phyloP scores from a whole-genome alignment of 257 asterid genomes.

The Solanum rostratum region DNA sequence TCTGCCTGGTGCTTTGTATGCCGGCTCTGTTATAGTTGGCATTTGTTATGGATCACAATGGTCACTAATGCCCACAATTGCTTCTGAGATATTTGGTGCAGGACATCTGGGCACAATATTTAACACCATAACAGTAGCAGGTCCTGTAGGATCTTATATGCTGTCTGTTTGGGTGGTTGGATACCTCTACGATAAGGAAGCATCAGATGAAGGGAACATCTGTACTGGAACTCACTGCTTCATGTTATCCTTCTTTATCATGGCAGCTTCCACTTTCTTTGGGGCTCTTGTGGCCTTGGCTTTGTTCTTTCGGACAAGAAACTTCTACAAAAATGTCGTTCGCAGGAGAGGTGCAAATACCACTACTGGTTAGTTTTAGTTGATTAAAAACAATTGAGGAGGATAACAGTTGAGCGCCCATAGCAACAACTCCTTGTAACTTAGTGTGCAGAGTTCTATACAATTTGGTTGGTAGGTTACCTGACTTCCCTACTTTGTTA shows the following conservation, averaged over 20 bases:
- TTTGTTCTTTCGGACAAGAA: slow-evolving; percentile 53
- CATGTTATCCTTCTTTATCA: slow-evolving; percentile 49
- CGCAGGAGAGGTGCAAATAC: neutral
- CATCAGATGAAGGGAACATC: slow-evolving; percentile 15
- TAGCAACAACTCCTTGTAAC: neutral
- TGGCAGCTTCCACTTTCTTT: slow-evolving; percentile 48
- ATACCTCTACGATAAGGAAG: slow-evolving; percentile 56
- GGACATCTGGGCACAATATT: slow-evolving; percentile 70
- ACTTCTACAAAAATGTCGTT: slow-evolving; percentile 37
- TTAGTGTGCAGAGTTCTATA: neutral
- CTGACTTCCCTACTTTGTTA: neutral
- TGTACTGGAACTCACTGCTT: slow-evolving; percentile 73
- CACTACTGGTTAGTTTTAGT: neutral
- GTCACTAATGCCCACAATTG: slow-evolving; percentile 89
- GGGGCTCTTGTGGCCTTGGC: slow-evolving; percentile 65
- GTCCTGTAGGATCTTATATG: slow-evolving; percentile 62
- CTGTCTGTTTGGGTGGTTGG: slow-evolving; percentile 77
- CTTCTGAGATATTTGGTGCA: slow-evolving; percentile 66
- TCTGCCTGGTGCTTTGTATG: slow-evolving; percentile 52
- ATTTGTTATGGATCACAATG: slow-evolving; percentile 87
- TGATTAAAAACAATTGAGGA: neutral
- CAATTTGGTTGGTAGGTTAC: neutral
- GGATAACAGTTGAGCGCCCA: neutral
- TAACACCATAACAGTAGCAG: slow-evolving; percentile 68
- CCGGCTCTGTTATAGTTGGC: slow-evolving; percentile 68